phyloP scores from a whole-genome alignment of 192 early-diverging fungal species.

The Backusella liffmaniae region DNA sequence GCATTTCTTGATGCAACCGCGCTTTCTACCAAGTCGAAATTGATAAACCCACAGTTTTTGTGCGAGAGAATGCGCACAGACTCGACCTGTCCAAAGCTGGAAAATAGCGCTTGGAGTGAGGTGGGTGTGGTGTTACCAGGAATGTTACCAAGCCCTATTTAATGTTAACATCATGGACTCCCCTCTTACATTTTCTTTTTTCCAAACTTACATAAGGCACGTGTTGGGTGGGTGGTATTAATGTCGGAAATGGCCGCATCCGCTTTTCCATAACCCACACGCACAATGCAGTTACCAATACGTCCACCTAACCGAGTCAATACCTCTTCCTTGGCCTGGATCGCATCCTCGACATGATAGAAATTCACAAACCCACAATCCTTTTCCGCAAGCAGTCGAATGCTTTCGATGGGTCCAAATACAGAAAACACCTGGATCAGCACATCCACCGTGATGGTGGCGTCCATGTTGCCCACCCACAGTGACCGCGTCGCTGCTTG shows the following conservation, averaged over 20 bases:
- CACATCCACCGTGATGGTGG: constrained; percentile 71
- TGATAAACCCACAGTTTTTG: constrained; percentile 97
- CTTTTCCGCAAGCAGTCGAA: constrained; percentile 87
- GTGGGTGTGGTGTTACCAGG: constrained; percentile 68
- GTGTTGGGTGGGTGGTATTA: constrained; percentile 53
- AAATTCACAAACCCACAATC: constrained; percentile 97
- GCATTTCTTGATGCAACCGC: constrained; percentile 82
- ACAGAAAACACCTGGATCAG: constrained; percentile 77
- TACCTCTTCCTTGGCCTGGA: constrained; percentile 84
- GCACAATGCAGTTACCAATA: constrained; percentile 76
- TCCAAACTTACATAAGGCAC: constrained; percentile 60
- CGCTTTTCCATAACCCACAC: constrained; percentile 82
- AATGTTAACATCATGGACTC: background rate
- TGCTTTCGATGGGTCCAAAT: constrained; percentile 89
- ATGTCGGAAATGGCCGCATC: constrained; percentile 41
- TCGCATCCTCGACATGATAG: constrained; percentile 79
- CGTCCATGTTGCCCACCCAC: constrained; percentile 93
- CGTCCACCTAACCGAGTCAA: constrained; percentile 64
- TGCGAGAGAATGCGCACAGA: constrained; percentile 90
- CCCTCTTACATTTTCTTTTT: background rate
- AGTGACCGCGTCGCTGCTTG: constrained; percentile 81
- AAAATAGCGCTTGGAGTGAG: constrained; percentile 71
- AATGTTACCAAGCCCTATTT: constrained; percentile 95
- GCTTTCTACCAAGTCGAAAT: constrained; percentile 85
- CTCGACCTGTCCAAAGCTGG: constrained; percentile 80